Conservation (phyloP, 768 basidiomycete genomes). For the Tephrocybe sp. region DNA sequence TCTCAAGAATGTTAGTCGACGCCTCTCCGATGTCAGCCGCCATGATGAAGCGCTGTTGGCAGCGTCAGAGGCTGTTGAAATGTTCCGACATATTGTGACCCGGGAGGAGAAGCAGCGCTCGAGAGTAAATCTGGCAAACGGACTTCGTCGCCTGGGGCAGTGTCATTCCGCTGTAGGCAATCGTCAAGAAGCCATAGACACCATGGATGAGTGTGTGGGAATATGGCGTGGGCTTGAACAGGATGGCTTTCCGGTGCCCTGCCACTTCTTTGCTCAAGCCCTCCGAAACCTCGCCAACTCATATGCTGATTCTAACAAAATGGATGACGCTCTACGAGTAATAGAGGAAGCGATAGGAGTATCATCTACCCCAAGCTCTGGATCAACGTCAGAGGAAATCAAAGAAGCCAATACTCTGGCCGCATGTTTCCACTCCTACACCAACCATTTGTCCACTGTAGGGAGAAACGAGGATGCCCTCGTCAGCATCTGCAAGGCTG, state of each 20-base stretch:
- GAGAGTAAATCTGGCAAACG: neutral
- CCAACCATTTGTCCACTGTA: neutral
- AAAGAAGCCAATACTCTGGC: neutral
- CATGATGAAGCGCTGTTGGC: constrained; percentile 10
- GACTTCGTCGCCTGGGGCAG: constrained; percentile 2
- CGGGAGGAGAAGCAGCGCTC: neutral
- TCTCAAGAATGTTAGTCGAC: constrained; percentile 2
- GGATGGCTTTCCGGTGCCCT: neutral
- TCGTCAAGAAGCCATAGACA: neutral
- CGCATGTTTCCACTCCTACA: constrained; percentile 2
- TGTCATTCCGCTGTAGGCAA: neutral
- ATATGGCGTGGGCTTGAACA: neutral
- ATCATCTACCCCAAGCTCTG: neutral
- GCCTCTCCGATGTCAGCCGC: constrained; percentile 3
- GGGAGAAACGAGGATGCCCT: constrained; percentile 2
- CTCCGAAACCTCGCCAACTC: constrained; percentile 1
- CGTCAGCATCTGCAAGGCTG: neutral
- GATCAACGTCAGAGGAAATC: neutral
- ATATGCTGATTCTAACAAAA: neutral
- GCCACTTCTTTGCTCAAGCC: constrained; percentile 1
- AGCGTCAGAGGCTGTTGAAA: constrained; percentile 6
- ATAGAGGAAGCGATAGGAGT: constrained; percentile 1
- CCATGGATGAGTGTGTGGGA: neutral
- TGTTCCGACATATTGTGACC: constrained; percentile 3
- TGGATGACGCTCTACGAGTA: neutral